Evolutionary conservation across 352 stramenopile genomes (phyloP).

Genomic region (Blastocystis sp.): DNA sequence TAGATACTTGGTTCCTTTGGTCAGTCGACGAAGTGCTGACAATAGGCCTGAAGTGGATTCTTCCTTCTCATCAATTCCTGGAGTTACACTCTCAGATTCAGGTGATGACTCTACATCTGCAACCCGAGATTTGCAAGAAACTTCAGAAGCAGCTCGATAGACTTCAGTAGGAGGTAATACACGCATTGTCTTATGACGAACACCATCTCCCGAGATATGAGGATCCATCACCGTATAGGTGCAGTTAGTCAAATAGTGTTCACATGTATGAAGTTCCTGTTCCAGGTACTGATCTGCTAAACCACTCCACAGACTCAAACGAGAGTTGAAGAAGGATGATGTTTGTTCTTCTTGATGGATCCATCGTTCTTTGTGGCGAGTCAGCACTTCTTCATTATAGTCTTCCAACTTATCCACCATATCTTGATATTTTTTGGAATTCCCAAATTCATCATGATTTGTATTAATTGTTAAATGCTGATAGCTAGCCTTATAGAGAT

Average conservation of each 20-base stretch:
- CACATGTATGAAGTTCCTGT: neutral
- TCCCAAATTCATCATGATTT: too few relatives aligned
- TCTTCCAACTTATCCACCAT: neutral
- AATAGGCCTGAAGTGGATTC: too few relatives aligned
- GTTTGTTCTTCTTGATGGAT: neutral
- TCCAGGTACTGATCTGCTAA: neutral
- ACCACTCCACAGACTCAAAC: neutral
- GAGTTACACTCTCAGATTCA: too few relatives aligned
- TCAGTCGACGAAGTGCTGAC: too few relatives aligned
- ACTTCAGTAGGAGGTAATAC: neutral
- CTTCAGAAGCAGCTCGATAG: neutral
- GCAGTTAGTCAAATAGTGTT: neutral
- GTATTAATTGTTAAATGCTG: too few relatives aligned
- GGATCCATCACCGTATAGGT: conserved; percentile 42
- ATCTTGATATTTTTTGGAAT: neutral
- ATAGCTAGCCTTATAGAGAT: too few relatives aligned
- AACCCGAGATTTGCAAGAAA: too few relatives aligned
- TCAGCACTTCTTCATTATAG: neutral
- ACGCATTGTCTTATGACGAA: conserved; percentile 8
- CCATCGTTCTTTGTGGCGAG: too few relatives aligned
- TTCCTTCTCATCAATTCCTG: too few relatives aligned
- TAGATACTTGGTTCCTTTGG: too few relatives aligned
- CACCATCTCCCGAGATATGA: neutral
- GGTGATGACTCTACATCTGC: too few relatives aligned
- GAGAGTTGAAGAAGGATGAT: neutral